Evolutionary conservation across 805 yeast species (phyloP), one percentile per base, ranked within the genome.

Genomic region (Wickerhamomyces canadensis): DNA sequence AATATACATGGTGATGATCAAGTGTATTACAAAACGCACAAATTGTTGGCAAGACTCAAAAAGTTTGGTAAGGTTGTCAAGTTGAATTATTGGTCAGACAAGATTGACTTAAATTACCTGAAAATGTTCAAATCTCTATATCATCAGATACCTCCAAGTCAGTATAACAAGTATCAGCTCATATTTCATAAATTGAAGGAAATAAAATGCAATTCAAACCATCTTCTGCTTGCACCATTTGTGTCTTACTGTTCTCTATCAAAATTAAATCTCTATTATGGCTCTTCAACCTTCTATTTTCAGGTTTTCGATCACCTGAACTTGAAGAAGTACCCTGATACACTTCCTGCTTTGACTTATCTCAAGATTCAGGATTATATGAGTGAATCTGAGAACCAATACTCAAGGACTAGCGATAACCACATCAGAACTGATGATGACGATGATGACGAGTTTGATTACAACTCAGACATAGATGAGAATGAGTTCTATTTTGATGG

Each of bases 401-500:
- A 51, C 32, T 45, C 48, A 5, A 42, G 34, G 25, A 47, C 44
- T 4, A 47, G 49, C 31, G 45, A 48, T 37, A 43, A 48, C 29
- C 47, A 47, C 28, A 34, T 45, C 10, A 37, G 43, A 17, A 43
- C 40, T 2, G 56, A 52, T n/a, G 51, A 44, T 16, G 49, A 43
- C 3, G 58, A 48, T 4, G 51, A 46, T 9, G 57, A 54, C 11
- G 49, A 46, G 12, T 55, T 54, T 27, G 64, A 58, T 14, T 55
- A 54, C 21, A 57, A 58, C 22, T 57, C 58, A 4, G 58, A 56
- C 17, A 45, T 55, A n/a, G 60, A 55, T 19, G 63, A 60, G 39
- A 65, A 63, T 32, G 57, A 51, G 33, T 49, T 64, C 27, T 64
- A 61, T 40, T 61, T 66, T 43, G 64, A 62, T 40, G 68, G 57